Evolutionary conservation across 257 asterid species (phyloP), one percentile per base, ranked within the genome.

Genomic region (Solanum chilense): DNA sequence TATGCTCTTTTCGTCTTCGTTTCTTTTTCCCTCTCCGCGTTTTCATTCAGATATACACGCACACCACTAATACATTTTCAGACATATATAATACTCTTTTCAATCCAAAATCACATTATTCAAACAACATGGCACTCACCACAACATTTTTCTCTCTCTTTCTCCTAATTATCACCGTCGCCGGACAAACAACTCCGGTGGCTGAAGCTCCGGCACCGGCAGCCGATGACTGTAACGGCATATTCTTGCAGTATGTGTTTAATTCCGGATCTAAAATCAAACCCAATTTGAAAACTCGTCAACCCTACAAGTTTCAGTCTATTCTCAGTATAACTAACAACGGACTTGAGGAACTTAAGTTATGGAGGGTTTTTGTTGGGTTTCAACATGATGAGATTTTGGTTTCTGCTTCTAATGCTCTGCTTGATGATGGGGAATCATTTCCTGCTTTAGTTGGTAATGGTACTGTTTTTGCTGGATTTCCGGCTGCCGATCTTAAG

Each of bases 341-440:
- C 91, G 98, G 96, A 58, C 81, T 88, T 1, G 94, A 92, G 0
- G 98, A 95, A 86, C 94, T 97, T 27, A 92, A 94, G 81, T 91
- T 95, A 0, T 97, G 99, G 99, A 93, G 91, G 86, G 99, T 92
- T 0, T 96, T 90, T 66, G 98, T 97, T 12, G 99, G 99, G 20
- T 97, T 97, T 42, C 94, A 90, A 88, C 93, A 94, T 87, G 91
- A 90, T 3, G 99, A 97, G 93, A 88, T 88, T 12, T 27, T 97
- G 92, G 99, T 97, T 0, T 97, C 99, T 0, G 98, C 99, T 1
- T 87, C 96, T 18, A 95, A 94, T 41, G 98, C 96, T 6, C 93
- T 95, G 47, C 94, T 96, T 3, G 96, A 94, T 7, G 98, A 97
- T 15, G 99, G 99, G 76, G 85, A 74, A 25, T 89, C 96, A 9